Evolutionary conservation across 768 basidiomycete species (phyloP), one percentile per base, ranked within the genome.

Genomic region (Austroboletus eburneus): DNA sequence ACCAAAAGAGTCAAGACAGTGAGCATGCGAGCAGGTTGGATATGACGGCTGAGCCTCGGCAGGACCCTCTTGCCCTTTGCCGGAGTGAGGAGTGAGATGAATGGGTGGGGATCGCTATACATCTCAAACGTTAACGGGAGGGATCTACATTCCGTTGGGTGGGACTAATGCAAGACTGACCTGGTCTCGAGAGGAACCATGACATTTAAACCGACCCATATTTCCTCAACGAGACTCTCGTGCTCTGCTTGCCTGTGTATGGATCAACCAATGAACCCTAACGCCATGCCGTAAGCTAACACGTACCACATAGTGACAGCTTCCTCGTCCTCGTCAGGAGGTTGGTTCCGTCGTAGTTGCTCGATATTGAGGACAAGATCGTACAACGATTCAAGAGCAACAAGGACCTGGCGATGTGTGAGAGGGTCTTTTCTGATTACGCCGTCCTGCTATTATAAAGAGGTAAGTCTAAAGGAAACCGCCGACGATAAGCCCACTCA

Each of bases 31-130:
- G 85, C 73, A 25, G 80, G 76, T 51, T 78, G 78, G 16, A 98
- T 77, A 56, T 92, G 87, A 17, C 94, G 85, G 9, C 91, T 83
- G 13, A 93, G 79, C 37, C 96, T 84, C 4, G 92, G 88, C 12
- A 99, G 74, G 21, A 99, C 77, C 50, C 84, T 85, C 72, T 97
- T 98, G 46, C 96, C 96, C 68, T 99, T 99, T 56, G 79, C 79
- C 4, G 90, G 85, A 17, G 76, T 78, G 39, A 99, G 77, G 27
- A 99, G 75, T 3, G 94, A 92, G 55, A 99, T 83, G 71, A 99
- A 97, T 2, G 96, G 96, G 70, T 99, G 96, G 3, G 95, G 95
- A 52, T 87, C 77, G 63, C 94, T 94, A 45, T 33, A 39, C 7
- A 24, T 34, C 27, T n/a, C 41, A 34, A 42, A 22, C 2, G 22